phyloP scores from a whole-genome alignment of 108 stramenopile species.

The Craspedostauros australis region DNA sequence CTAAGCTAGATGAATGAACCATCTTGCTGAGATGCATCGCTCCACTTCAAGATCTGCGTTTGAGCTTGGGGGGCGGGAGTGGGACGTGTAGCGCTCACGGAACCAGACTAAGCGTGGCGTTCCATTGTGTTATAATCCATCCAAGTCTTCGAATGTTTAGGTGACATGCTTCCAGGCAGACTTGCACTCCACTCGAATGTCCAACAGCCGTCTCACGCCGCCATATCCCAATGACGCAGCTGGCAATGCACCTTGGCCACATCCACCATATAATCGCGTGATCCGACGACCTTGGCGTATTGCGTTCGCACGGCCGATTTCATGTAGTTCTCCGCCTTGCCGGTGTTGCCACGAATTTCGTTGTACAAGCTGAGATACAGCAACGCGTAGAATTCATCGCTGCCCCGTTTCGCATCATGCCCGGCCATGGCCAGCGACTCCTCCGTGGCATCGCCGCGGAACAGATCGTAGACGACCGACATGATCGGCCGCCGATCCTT shows the following conservation, averaged over 20 bases:
- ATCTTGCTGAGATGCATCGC: too few species aligned
- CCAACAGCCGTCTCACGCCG: too few species aligned
- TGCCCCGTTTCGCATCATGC: conserved; percentile 32
- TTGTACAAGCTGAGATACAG: conserved; percentile 53
- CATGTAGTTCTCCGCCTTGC: conserved; percentile 66
- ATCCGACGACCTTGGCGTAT: conserved; percentile 48
- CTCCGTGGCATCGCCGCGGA: conserved; percentile 61
- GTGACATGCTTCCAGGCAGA: too few species aligned
- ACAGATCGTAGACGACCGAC: conserved; percentile 51
- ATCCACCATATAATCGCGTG: conserved; percentile 70
- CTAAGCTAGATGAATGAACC: too few species aligned
- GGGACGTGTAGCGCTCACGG: too few species aligned
- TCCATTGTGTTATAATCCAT: too few species aligned
- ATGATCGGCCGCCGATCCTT: conserved; percentile 64
- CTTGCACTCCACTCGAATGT: too few species aligned
- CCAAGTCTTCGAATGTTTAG: too few species aligned
- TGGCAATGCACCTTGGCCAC: conserved; percentile 58
- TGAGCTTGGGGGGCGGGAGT: too few species aligned
- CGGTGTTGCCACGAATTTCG: conserved; percentile 43
- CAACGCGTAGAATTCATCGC: conserved; percentile 66
- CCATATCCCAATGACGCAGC: conserved; percentile 42
- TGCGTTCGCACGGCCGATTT: conserved; percentile 31
- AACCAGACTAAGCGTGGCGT: too few species aligned
- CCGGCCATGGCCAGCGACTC: conserved; percentile 48
- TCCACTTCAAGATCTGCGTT: too few species aligned